phyloP scores from a whole-genome alignment of 805 yeast species.

The Yarrowia osloensis region DNA sequence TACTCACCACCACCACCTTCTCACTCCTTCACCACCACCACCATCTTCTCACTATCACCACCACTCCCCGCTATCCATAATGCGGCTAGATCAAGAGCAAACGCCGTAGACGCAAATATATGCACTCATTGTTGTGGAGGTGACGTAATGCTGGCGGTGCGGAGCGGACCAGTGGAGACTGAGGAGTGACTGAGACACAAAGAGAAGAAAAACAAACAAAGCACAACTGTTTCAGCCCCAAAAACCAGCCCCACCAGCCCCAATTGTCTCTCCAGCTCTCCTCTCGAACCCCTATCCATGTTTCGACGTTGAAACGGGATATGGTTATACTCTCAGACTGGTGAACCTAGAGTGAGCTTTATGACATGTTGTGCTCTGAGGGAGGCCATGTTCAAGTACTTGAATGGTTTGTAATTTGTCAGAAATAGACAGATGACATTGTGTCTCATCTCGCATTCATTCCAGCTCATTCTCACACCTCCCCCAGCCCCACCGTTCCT shows the following conservation, averaged over 20 bases:
- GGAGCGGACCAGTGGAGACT: too few species aligned
- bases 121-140: constrained; percentile 10
- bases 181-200: too few species aligned
- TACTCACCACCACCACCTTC: too few species aligned
- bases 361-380: too few species aligned
- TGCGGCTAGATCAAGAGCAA: constrained; percentile 20
- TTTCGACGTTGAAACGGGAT: neutral
- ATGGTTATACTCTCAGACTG: neutral
- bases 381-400: too few species aligned
- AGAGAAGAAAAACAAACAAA: neutral
- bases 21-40: too few species aligned
- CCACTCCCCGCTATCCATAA: neutral
- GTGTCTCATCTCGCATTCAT: too few species aligned
- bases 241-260: neutral
- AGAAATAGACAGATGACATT: too few species aligned
- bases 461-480: too few species aligned
- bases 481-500: too few species aligned
- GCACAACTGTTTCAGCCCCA: neutral
- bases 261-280: neutral
- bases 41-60: too few species aligned
- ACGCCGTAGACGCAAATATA: constrained; percentile 19
- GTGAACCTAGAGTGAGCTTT: neutral
- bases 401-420: too few species aligned
- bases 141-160: neutral
- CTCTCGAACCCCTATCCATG: neutral